A percentile compares a stretch with the other conserved stretches of the same genome.
Evolutionary conservation across 306 rosid genomes (phyloP).

Genomic region (Gillenia trifoliata): DNA sequence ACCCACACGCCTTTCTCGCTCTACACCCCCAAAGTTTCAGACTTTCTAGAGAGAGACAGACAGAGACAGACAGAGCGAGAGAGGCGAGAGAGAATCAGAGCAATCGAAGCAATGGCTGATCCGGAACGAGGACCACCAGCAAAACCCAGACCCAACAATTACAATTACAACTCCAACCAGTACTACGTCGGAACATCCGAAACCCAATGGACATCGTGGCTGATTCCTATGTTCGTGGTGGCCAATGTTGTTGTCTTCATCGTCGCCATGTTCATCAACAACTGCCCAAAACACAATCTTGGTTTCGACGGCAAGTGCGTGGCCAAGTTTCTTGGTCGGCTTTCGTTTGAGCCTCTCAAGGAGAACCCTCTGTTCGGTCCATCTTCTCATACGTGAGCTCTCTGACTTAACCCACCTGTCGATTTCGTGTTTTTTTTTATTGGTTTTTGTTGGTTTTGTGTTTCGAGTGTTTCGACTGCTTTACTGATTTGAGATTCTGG

Average conservation of each 20-base stretch:
- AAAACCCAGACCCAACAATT: constrained; percentile 16
- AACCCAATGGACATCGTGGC: constrained; percentile 46
- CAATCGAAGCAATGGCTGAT: constrained; percentile 30
- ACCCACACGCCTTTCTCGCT: background rate
- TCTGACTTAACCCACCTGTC: background rate
- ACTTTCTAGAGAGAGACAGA: background rate
- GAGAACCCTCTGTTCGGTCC: constrained; percentile 55
- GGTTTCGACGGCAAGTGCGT: constrained; percentile 26
- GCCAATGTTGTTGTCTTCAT: constrained; percentile 39
- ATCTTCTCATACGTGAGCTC: constrained; percentile 37
- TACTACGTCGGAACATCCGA: constrained; percentile 33
- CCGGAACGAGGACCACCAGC: constrained; percentile 40
- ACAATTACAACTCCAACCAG: constrained; percentile 14
- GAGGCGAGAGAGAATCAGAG: background rate
- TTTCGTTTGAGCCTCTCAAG: constrained; percentile 43
- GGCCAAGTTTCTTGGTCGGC: constrained; percentile 36
- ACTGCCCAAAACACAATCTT: constrained; percentile 35
- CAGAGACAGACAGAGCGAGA: background rate
- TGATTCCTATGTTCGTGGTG: constrained; percentile 45
- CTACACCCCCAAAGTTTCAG: background rate
- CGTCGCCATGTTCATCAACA: constrained; percentile 34
- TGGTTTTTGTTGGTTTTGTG: background rate
- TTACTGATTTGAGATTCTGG: background rate
- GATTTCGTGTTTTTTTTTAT: background rate
- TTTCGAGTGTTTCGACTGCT: background rate